Base-by-base conservation (phyloP, 2,329 filamentous ascomycete species). In the Aschersonia sp. region DNA sequence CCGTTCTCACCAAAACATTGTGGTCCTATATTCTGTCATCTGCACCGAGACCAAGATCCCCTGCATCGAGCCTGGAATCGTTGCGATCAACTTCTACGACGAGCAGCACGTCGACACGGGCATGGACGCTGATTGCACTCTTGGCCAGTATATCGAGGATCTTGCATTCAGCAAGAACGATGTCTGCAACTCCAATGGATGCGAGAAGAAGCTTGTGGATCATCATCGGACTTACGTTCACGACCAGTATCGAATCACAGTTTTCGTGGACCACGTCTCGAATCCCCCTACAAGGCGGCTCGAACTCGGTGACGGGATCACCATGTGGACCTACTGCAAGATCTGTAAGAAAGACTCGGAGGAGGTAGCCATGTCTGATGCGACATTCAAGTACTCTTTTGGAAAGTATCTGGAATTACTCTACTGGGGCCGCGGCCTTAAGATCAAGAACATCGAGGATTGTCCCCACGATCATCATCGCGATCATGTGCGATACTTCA, bases 241-340 rank as follows among this genome's bases (percentile, higher is more conserved):
- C 57, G 94, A 92, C 31, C 85, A 95, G 61, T 91, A 89, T 7
- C 86, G 94, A 52, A 82, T 98, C 56, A 95, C 89, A 5, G 80
- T 97, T 7, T 87, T 95, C 55, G 82, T 96, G 12, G 86, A 95
- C 59, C 59, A 63, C 31, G 53, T 65, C 5, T 56, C 63, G 9
- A 82, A 80, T 32, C 63, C 67, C 3, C 58, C 64, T 3, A 57
- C 62, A 3, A 57, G 57, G 47, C 51, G 51, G 20, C 56, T 63
- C 31, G 82, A 64, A 78, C 61, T 60, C 47, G 64, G 65, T 42
- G 67, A 70, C 43, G 85, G 82, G 3, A 94, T 98, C 48, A 77
- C 89, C 49, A 96, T 98, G 88, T 98, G 94, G 94, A 97, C 88
- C 54, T 88, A 84, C 56, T 98, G 92, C 69, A 92, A 94, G 57